These are phyloP conservation scores for Amanita fuliginea DNA, from an alignment of 768 basidiomycete species.

Conservation along the genomic window DNA sequence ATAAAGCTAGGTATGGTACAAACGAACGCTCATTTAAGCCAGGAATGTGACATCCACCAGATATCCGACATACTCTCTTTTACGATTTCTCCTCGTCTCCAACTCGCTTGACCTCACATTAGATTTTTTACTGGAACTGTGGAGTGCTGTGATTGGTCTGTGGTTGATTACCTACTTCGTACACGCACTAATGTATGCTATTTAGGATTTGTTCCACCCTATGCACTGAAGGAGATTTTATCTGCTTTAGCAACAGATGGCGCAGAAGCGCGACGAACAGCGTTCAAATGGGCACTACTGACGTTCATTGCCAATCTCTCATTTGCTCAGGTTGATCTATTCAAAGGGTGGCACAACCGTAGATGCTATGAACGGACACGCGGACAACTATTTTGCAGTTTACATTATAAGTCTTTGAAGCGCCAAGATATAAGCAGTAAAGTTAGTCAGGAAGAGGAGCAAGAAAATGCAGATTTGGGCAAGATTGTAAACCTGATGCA, in stretches of 20 bases:
- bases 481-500: constrained; percentile 71
- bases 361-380: constrained; percentile 64
- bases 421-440: constrained; percentile 46
- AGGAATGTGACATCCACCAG: constrained; percentile 16
- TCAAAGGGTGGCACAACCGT: constrained; percentile 56
- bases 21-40: background rate
- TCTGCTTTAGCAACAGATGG: constrained; percentile 33
- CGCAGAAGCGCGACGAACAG: constrained; percentile 27
- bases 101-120: constrained; percentile 63
- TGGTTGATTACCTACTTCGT: constrained; percentile 5
- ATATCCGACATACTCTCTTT: constrained; percentile 43
- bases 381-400: constrained; percentile 57
- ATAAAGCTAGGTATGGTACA: constrained; percentile 27
- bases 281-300: constrained; percentile 49
- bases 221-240: constrained; percentile 52
- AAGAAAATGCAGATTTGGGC: constrained; percentile 45
- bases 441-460: constrained; percentile 20
- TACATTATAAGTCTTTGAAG: constrained; percentile 61
- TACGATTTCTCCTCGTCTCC: constrained; percentile 51
- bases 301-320: constrained; percentile 55
- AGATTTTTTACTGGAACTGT: constrained; percentile 45
- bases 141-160: constrained; percentile 44
- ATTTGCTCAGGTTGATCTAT: constrained; percentile 55
- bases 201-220: constrained; percentile 55
- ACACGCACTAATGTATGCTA: background rate